These are phyloP conservation scores for Crithidia sp. DNA, from an alignment of 208 protist species.

Conservation along the genomic window DNA sequence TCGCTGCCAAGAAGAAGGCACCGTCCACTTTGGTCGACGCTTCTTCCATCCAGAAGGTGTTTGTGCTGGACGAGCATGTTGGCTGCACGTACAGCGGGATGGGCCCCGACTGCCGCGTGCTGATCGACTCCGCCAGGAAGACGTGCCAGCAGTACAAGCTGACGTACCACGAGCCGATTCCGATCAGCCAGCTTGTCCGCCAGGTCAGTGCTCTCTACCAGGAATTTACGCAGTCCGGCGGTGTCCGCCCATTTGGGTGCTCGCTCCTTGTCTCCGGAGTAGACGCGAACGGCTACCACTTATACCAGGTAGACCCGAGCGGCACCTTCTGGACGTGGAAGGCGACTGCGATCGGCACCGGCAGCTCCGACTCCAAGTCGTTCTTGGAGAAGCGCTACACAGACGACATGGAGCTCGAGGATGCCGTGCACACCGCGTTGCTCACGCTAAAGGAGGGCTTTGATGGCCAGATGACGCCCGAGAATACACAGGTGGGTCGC, in stretches of 20 bases:
- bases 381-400: slow-evolving; percentile 99
- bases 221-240: slow-evolving; percentile 99
- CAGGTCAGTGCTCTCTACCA: slow-evolving; percentile 98
- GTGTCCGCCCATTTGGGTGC: slow-evolving; percentile 99
- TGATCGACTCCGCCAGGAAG: slow-evolving; percentile 97
- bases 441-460: slow-evolving; percentile 98
- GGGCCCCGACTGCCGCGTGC: slow-evolving; percentile 97
- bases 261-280: slow-evolving; percentile 99
- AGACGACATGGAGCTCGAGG: slow-evolving; percentile 98
- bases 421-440: slow-evolving; percentile 99
- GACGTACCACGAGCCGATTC: slow-evolving; percentile 96
- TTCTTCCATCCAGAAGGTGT: slow-evolving; percentile 95
- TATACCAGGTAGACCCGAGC: slow-evolving; percentile 99
- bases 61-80: slow-evolving; percentile 93
- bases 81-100: slow-evolving; percentile 99
- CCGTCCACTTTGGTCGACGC: slow-evolving; percentile 96
- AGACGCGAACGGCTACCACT: slow-evolving; percentile 94
- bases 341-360: slow-evolving; percentile 99
- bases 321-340: slow-evolving; percentile 99
- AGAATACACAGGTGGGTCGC: slow-evolving; percentile 99
- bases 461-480: slow-evolving; percentile 96
- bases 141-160: slow-evolving; percentile 94
- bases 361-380: slow-evolving; percentile 96
- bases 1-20: slow-evolving; percentile 99
- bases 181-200: slow-evolving; percentile 95